Evolutionary conservation across 768 basidiomycete genomes (phyloP).

Genomic region (Hortiboletus campestris): DNA sequence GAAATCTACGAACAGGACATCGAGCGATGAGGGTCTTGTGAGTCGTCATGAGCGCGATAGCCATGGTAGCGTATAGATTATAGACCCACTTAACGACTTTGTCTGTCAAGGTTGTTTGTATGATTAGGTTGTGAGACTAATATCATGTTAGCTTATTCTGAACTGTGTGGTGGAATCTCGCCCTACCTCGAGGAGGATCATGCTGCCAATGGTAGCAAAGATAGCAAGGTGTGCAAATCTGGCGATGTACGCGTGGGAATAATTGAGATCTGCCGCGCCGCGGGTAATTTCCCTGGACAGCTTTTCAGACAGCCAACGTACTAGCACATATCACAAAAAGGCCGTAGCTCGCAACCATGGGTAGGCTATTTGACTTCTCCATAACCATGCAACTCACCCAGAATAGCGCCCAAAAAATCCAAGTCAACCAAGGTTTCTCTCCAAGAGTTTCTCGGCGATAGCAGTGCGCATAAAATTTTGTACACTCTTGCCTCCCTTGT

Average conservation of each 20-base stretch:
- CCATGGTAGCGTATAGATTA: neutral
- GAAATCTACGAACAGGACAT: conserved; percentile 97
- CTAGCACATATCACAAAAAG: conserved; percentile 14
- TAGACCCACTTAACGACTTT: conserved; percentile 75
- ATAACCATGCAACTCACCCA: conserved; percentile 4
- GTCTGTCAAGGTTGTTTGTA: conserved; percentile 84
- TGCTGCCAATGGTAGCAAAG: conserved; percentile 27
- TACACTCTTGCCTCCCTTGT: conserved; percentile 7
- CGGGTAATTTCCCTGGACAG: conserved; percentile 24
- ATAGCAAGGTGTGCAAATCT: neutral
- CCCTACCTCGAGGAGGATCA: conserved; percentile 85
- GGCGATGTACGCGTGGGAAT: conserved; percentile 31
- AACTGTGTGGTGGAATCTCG: neutral
- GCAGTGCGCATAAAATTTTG: conserved; percentile 49
- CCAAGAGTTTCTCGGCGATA: conserved; percentile 89
- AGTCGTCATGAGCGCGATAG: conserved; percentile 14
- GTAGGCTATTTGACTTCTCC: conserved; percentile 11
- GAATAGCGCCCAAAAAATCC: conserved; percentile 74
- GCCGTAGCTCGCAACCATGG: conserved; percentile 22
- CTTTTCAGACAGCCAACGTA: conserved; percentile 14
- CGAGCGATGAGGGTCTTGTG: conserved; percentile 80
- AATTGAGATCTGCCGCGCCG: conserved; percentile 12
- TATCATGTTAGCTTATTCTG: conserved; percentile 10
- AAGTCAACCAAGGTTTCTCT: conserved; percentile 92
- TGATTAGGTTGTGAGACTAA: conserved; percentile 90